These are phyloP conservation scores for Tagetes patula DNA, from an alignment of 129 eudicot genomes.

Conservation along the genomic window DNA sequence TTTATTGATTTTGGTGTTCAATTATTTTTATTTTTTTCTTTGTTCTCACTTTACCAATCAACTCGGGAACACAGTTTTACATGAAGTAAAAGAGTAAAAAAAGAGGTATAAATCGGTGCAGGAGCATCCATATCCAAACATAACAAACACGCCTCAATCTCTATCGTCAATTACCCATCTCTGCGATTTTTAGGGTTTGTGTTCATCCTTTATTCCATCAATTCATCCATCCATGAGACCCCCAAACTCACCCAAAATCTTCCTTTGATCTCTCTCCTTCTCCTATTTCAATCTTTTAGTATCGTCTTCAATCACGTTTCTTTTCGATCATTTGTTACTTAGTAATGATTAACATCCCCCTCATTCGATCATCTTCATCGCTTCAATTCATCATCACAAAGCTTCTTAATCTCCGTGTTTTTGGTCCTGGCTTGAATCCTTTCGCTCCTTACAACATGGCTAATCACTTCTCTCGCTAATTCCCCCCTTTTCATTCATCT, in stretches of 20 bases:
- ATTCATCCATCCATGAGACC: conserved; percentile 30
- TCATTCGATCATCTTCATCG: conserved; percentile 29
- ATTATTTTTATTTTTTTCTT: too few species aligned
- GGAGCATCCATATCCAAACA: not conserved
- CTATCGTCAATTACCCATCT: not conserved
- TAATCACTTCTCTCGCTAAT: conserved; percentile 34
- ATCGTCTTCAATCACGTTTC: conserved; percentile 3
- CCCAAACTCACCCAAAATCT: conserved; percentile 17
- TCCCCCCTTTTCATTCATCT: not conserved
- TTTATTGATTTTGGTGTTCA: too few species aligned
- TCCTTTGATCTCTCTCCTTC: not conserved
- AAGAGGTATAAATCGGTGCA: not conserved
- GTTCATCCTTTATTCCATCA: conserved; percentile 1
- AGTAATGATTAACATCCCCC: conserved; percentile 19
- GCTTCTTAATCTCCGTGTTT: conserved; percentile 34
- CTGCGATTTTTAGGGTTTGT: conserved; percentile 27
- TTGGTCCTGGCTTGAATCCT: conserved; percentile 39
- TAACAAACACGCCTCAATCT: not conserved
- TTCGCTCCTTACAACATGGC: conserved; percentile 37
- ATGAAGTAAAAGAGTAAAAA: not conserved
- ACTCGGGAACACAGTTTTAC: not conserved
- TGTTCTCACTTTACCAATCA: too few species aligned
- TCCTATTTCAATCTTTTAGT: not conserved
- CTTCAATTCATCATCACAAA: conserved; percentile 21
- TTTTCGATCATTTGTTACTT: conserved; percentile 15